Conservation (phyloP, 164 flowering plant genomes). For the Platanus orientalis region DNA sequence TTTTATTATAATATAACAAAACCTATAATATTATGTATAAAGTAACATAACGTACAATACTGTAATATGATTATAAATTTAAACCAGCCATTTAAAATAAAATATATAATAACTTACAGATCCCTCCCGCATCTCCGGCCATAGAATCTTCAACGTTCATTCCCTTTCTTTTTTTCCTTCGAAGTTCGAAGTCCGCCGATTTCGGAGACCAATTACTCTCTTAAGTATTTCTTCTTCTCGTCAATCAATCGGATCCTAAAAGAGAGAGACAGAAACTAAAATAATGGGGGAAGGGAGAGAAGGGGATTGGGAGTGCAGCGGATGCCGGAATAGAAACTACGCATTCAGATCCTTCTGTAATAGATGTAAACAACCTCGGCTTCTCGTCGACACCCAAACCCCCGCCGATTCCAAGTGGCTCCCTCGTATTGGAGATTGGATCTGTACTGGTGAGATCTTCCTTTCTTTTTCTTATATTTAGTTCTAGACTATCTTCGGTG, state of each 20-base stretch:
- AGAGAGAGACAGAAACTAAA: conserved; percentile 8
- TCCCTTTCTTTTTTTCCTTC: too few relatives aligned
- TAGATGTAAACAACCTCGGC: conserved; percentile 89
- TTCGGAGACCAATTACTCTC: too few relatives aligned
- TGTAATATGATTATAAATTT: too few relatives aligned
- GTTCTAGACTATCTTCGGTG: background rate
- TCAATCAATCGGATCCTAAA: background rate
- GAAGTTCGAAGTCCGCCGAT: too few relatives aligned
- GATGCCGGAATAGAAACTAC: conserved; percentile 83
- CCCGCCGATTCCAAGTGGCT: conserved; percentile 93
- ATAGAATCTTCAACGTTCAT: too few relatives aligned
- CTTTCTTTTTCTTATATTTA: background rate
- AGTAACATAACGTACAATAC: too few relatives aligned
- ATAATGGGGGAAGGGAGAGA: conserved; percentile 71
- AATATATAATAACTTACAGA: too few relatives aligned
- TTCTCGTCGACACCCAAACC: conserved; percentile 77
- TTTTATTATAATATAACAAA: too few relatives aligned
- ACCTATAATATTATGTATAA: too few relatives aligned
- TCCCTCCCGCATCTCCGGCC: too few relatives aligned
- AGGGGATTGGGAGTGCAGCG: conserved; percentile 94
- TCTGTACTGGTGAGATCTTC: conserved; percentile 62
- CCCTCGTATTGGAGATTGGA: conserved; percentile 93
- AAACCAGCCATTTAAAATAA: too few relatives aligned
- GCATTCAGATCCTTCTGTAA: conserved; percentile 91
- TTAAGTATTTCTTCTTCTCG: too few relatives aligned